Percentiles rank a stretch among this genome's conserved stretches.
phyloP scores from a whole-genome alignment of 495 filamentous ascomycete genomes.

The Arthonia radiata region DNA sequence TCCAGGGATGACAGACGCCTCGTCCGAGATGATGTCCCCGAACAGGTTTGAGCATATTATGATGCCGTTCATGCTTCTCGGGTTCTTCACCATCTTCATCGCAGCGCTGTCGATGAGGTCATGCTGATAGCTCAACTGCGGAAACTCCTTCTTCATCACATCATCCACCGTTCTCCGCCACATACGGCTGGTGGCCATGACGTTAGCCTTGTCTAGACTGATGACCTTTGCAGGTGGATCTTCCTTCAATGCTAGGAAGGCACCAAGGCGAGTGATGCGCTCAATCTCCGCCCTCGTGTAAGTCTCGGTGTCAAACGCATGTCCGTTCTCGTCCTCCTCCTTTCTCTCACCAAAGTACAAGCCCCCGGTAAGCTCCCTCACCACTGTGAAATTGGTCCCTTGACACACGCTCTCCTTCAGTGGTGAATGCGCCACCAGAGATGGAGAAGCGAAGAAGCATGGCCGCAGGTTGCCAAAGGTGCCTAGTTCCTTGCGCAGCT shows the following conservation, averaged over 20 bases:
- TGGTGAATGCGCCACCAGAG: slow-evolving; percentile 66
- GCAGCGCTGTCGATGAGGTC: slow-evolving; percentile 90
- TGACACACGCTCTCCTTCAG: slow-evolving; percentile 69
- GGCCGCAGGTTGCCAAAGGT: slow-evolving; percentile 95
- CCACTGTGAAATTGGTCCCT: slow-evolving; percentile 80
- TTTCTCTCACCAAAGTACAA: slow-evolving; percentile 93
- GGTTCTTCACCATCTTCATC: slow-evolving; percentile 95
- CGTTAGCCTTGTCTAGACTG: slow-evolving; percentile 93
- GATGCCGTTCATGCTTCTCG: slow-evolving; percentile 70
- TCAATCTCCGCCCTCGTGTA: slow-evolving; percentile 77
- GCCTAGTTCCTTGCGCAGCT: slow-evolving; percentile 77
- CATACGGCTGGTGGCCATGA: slow-evolving; percentile 67
- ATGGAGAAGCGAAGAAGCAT: slow-evolving; percentile 85
- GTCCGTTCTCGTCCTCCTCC: slow-evolving; percentile 59
- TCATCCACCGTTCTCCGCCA: slow-evolving; percentile 78
- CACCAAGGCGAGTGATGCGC: slow-evolving; percentile 66
- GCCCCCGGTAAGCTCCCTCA: slow-evolving; percentile 83
- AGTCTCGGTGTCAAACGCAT: slow-evolving; percentile 68
- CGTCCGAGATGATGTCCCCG: slow-evolving; percentile 90
- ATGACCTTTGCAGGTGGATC: slow-evolving; percentile 64
- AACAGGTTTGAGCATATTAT: slow-evolving; percentile 88
- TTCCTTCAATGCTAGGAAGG: slow-evolving; percentile 52
- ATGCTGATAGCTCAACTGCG: slow-evolving; percentile 58
- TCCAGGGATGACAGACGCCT: slow-evolving; percentile 89
- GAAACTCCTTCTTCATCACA: slow-evolving; percentile 68